Evolutionary conservation across 1,284 basidiomycete species (phyloP).

Genomic region (Melampsora larici-populina): DNA sequence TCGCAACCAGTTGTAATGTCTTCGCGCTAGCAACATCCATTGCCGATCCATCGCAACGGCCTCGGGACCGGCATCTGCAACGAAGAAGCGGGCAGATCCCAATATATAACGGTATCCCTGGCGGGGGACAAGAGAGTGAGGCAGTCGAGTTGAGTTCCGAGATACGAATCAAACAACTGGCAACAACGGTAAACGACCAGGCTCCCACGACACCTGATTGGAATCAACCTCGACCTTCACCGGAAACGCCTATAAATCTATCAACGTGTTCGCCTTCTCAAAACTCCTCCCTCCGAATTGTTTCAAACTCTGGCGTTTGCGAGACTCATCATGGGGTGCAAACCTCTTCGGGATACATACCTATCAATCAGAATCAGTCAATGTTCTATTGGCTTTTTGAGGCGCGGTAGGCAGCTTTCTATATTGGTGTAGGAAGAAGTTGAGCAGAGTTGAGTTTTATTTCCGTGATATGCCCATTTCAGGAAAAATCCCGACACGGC

Average conservation of each 20-base stretch:
- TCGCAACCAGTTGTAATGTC: not conserved
- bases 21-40: not conserved
- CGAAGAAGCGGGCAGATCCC: not conserved
- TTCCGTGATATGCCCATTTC: not conserved
- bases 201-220: too few relatives aligned
- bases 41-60: not conserved
- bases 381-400: conserved; percentile 70
- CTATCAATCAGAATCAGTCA: conserved; percentile 60
- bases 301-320: conserved; percentile 57
- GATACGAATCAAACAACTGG: not conserved
- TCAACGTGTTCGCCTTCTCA: not conserved
- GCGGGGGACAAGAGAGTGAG: not conserved
- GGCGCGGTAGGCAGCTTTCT: conserved; percentile 56
- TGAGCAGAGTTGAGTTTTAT: not conserved
- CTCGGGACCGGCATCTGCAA: not conserved
- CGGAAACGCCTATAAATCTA: not conserved
- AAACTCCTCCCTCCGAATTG: not conserved
- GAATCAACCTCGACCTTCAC: too few relatives aligned
- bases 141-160: not conserved
- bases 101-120: not conserved
- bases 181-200: not conserved
- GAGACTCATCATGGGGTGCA: conserved; percentile 67
- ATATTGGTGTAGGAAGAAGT: not conserved
- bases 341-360: conserved; percentile 66
- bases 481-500: conserved; percentile 28